Percentiles rank a stretch among this genome's conserved stretches.
phyloP scores from a whole-genome alignment of 1,284 basidiomycete species.

The Prillingera fragicola region DNA sequence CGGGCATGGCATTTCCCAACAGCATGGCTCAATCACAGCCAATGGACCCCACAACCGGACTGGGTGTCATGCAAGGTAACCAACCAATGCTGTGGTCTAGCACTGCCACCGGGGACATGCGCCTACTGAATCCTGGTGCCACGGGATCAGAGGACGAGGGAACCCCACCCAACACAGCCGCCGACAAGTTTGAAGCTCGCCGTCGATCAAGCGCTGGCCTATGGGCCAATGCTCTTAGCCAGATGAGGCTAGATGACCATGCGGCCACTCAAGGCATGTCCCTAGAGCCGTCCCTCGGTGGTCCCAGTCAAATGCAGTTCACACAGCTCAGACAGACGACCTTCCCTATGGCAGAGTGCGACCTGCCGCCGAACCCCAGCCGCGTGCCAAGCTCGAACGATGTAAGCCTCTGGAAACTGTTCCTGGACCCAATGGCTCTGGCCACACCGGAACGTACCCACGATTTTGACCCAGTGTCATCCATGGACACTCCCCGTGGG shows the following conservation, averaged over 20 bases:
- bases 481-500: slow-evolving; percentile 6
- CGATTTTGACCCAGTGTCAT: slow-evolving; percentile 8
- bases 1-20: not conserved
- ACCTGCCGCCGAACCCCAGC: slow-evolving; percentile 1
- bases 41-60: not conserved
- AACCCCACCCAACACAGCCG: slow-evolving; percentile 3
- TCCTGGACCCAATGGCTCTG: slow-evolving; percentile 26
- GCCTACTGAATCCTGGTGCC: not conserved
- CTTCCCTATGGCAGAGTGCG: slow-evolving; percentile 15
- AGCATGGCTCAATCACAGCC: not conserved
- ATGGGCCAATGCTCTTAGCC: slow-evolving; percentile 40
- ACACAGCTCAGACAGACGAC: slow-evolving; percentile 6
- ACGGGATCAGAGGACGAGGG: slow-evolving; percentile 5
- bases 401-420: slow-evolving; percentile 41
- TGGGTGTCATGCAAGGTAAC: not conserved
- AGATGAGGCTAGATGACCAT: slow-evolving; percentile 38
- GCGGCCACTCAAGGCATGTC: not conserved
- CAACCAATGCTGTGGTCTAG: not conserved
- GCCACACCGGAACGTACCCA: slow-evolving; percentile 36
- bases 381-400: slow-evolving; percentile 27
- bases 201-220: slow-evolving; percentile 31
- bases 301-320: not conserved
- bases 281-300: not conserved
- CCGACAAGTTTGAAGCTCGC: slow-evolving; percentile 9
- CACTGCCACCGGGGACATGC: not conserved